Evolutionary conservation across 371 early-diverging fungal genomes (phyloP).

Genomic region (Quaeritorhiza haematococci): DNA sequence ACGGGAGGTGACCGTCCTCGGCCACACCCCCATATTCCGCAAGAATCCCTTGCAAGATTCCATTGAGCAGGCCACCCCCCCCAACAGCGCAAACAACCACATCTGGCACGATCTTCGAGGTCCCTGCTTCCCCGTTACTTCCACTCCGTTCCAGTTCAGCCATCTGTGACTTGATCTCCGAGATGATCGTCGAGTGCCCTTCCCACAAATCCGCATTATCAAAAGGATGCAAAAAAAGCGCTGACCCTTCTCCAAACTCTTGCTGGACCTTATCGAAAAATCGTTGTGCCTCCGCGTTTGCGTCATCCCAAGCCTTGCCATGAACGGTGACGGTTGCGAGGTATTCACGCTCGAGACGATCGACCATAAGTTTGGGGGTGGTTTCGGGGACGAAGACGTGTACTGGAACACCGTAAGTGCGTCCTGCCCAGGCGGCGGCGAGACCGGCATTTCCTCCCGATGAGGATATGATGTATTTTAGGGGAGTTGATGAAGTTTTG

Average conservation of each 20-base stretch:
- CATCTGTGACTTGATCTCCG: constrained; percentile 18
- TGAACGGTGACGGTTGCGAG: constrained; percentile 20
- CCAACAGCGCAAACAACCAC: constrained; percentile 27
- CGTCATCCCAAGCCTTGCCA: constrained; percentile 29
- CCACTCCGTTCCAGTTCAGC: too few relatives aligned
- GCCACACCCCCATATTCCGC: too few relatives aligned
- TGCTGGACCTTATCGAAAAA: constrained; percentile 3
- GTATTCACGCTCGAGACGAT: constrained; percentile 4
- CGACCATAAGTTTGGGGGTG: constrained; percentile 10
- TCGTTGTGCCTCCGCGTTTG: constrained; percentile 18
- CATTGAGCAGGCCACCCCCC: constrained; percentile 31
- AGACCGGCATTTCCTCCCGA: constrained; percentile 38
- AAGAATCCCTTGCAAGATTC: constrained; percentile 21
- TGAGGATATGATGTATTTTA: constrained; percentile 19
- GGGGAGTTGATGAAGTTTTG: not conserved
- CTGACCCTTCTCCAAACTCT: constrained; percentile 3
- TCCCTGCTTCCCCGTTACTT: too few relatives aligned
- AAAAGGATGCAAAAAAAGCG: constrained; percentile 30
- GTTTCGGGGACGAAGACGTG: constrained; percentile 25
- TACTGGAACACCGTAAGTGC: not conserved
- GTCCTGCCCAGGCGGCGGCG: constrained; percentile 20
- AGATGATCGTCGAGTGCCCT: constrained; percentile 25
- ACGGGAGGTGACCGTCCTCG: not conserved
- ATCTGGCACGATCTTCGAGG: constrained; percentile 19
- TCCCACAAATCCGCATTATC: constrained; percentile 23